Evolutionary conservation across 2,329 filamentous ascomycete genomes (phyloP).

Genomic region (Aschersonia sp.): DNA sequence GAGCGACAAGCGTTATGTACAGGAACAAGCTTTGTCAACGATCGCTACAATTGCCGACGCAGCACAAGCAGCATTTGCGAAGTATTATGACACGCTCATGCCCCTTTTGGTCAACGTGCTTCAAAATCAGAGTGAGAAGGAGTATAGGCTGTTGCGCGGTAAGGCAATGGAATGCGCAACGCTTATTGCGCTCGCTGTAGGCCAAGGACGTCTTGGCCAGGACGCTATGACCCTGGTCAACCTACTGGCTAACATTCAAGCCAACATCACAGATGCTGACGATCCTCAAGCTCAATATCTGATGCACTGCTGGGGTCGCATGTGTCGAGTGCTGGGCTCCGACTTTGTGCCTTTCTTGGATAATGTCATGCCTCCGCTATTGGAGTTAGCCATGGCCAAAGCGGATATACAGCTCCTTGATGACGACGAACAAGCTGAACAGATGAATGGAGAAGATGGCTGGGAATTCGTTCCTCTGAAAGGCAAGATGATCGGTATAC

Average conservation of each 20-base stretch:
- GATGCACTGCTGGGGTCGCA: slow-evolving; percentile 97
- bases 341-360: slow-evolving; percentile 90
- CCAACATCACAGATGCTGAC: slow-evolving; percentile 74
- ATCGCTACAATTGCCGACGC: slow-evolving; percentile 99
- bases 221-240: slow-evolving; percentile 83
- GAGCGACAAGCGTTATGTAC: slow-evolving; percentile 88
- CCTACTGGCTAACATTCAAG: slow-evolving; percentile 74
- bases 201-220: slow-evolving; percentile 76
- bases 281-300: slow-evolving; percentile 95
- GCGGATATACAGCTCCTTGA: slow-evolving; percentile 94
- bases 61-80: slow-evolving; percentile 83
- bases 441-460: slow-evolving; percentile 85
- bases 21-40: slow-evolving; percentile 93
- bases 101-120: slow-evolving; percentile 83
- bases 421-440: slow-evolving; percentile 84
- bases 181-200: slow-evolving; percentile 85
- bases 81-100: slow-evolving; percentile 95
- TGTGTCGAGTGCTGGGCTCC: slow-evolving; percentile 83
- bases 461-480: slow-evolving; percentile 97
- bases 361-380: slow-evolving; percentile 84
- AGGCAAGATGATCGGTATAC: slow-evolving; percentile 96
- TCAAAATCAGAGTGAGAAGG: slow-evolving; percentile 80
- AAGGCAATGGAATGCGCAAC: slow-evolving; percentile 99
- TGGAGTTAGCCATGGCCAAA: slow-evolving; percentile 85
- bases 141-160: slow-evolving; percentile 77